Conservation (phyloP, 805 yeast genomes). For the Saccharomycodes ludwigii region DNA sequence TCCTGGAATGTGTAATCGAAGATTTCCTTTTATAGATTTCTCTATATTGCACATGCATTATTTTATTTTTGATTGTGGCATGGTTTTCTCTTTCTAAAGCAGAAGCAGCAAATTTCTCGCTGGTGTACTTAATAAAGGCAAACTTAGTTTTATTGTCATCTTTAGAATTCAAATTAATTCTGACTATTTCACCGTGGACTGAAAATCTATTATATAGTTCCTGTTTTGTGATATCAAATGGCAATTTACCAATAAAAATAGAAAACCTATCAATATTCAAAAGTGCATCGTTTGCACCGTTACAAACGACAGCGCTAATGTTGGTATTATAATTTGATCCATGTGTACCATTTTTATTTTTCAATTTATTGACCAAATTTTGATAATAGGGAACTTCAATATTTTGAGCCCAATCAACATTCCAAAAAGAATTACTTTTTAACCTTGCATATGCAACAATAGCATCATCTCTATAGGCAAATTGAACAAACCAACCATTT, state of each 20-base stretch:
- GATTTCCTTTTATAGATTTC: slow-evolving; percentile 39
- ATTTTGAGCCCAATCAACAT: slow-evolving; percentile 80
- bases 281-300: slow-evolving; percentile 4
- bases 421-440: slow-evolving; percentile 40
- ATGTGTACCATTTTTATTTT: background rate
- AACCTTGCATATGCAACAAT: slow-evolving; percentile 69
- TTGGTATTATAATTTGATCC: slow-evolving; percentile 5
- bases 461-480: slow-evolving; percentile 77
- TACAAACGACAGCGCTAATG: slow-evolving; percentile 4
- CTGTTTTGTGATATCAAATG: slow-evolving; percentile 38
- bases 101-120: slow-evolving; percentile 66
- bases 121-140: slow-evolving; percentile 59
- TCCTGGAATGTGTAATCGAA: too few species aligned
- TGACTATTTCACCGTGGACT: slow-evolving; percentile 52
- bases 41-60: slow-evolving; percentile 78
- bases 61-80: slow-evolving; percentile 54
- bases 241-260: slow-evolving; percentile 70
- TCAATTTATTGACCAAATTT: slow-evolving; percentile 12
- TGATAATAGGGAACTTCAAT: slow-evolving; percentile 38
- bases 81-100: slow-evolving; percentile 84
- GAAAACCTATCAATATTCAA: slow-evolving; percentile 49
- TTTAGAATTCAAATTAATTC: slow-evolving; percentile 41
- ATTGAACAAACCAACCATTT: slow-evolving; percentile 62
- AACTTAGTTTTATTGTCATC: slow-evolving; percentile 36
- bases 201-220: slow-evolving; percentile 47